phyloP scores from a whole-genome alignment of 2,329 filamentous ascomycete genomes.

The Nothophoma quercina region DNA sequence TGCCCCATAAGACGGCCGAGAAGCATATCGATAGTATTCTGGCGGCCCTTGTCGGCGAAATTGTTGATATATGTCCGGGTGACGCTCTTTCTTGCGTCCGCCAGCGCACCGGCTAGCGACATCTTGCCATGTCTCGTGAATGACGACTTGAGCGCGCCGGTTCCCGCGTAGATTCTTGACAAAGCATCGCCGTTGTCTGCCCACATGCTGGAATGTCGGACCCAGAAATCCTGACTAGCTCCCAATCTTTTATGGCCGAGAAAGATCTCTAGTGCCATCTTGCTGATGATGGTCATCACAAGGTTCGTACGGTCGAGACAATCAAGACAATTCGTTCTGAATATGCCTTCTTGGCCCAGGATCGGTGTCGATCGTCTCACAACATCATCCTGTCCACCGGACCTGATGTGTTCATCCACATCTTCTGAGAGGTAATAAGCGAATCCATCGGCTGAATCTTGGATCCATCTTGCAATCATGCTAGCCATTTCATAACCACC shows the following conservation, averaged over 20 bases:
- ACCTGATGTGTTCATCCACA: constrained; percentile 60
- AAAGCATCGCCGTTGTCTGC: constrained; percentile 95
- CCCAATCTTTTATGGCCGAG: constrained; percentile 74
- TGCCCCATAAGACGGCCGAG: constrained; percentile 87
- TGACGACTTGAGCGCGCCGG: constrained; percentile 91
- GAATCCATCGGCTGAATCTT: constrained; percentile 82
- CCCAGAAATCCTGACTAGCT: constrained; percentile 84
- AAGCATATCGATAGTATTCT: constrained; percentile 94
- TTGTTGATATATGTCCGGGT: constrained; percentile 97
- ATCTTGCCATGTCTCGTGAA: constrained; percentile 96
- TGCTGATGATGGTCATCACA: constrained; percentile 93
- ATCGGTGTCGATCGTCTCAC: constrained; percentile 67
- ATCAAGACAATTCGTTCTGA: constrained; percentile 94
- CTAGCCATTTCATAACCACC: constrained; percentile 90
- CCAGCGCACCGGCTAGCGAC: constrained; percentile 89
- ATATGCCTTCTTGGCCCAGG: constrained; percentile 92
- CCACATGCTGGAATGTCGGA: constrained; percentile 91
- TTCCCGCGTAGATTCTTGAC: constrained; percentile 95
- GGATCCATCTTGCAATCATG: constrained; percentile 80
- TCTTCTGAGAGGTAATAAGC: constrained; percentile 90
- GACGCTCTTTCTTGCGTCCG: constrained; percentile 94
- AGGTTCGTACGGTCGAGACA: constrained; percentile 95
- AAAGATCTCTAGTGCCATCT: constrained; percentile 89
- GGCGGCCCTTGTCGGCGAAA: constrained; percentile 89
- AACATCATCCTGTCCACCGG: constrained; percentile 52